phyloP scores from a whole-genome alignment of 139 green algal species.

The Chlorella ohadii region DNA sequence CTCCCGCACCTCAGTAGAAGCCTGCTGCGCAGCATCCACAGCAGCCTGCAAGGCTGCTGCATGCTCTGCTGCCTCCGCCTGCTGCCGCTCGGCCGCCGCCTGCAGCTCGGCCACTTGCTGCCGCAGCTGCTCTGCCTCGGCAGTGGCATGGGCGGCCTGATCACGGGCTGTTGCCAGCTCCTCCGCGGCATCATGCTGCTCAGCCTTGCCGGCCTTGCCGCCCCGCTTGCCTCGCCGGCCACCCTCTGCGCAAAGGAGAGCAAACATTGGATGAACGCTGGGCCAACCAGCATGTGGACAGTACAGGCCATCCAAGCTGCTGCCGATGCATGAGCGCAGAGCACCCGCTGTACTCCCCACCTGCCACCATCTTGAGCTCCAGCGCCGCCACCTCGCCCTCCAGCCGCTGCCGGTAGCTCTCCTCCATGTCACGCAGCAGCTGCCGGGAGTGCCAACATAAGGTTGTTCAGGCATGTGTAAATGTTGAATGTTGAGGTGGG shows the following conservation, averaged over 20 bases:
- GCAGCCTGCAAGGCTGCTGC: neutral
- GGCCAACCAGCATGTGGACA: too few relatives aligned
- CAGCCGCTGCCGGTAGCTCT: slow-evolving; percentile 54
- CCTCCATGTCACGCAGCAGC: slow-evolving; percentile 68
- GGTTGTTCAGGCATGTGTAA: too few relatives aligned
- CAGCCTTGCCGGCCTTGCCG: neutral
- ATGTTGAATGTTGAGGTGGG: too few relatives aligned
- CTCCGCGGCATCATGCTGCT: neutral
- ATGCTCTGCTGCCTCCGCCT: neutral
- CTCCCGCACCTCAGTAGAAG: neutral
- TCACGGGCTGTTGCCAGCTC: slow-evolving; percentile 2
- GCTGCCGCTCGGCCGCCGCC: neutral
- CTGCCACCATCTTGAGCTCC: neutral
- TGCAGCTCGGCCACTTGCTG: neutral
- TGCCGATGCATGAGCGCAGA: too few relatives aligned
- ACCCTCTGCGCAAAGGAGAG: neutral
- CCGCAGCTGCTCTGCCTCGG: slow-evolving; percentile 4
- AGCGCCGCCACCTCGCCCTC: slow-evolving; percentile 31
- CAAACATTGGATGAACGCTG: neutral
- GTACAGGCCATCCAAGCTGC: too few relatives aligned
- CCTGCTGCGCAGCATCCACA: neutral
- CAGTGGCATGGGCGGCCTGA: neutral
- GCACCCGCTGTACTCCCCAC: neutral
- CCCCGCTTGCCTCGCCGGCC: neutral
- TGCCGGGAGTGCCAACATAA: too few relatives aligned